Evolutionary conservation across 2,329 filamentous ascomycete species (phyloP).

Genomic region (Chaetomiaceae sp.): DNA sequence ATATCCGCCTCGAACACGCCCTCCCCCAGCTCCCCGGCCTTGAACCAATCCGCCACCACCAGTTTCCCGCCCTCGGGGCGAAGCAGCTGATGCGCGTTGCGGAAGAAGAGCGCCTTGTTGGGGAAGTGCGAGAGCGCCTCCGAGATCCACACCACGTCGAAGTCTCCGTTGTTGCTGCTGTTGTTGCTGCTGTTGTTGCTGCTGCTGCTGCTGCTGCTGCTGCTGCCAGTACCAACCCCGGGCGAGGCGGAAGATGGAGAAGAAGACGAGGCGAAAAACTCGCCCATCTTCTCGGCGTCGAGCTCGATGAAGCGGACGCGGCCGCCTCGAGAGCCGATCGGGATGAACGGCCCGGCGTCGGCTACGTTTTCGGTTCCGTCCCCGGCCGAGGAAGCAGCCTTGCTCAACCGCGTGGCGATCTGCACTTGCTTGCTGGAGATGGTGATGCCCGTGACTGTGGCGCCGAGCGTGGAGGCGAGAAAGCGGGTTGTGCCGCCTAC

Average conservation of each 20-base stretch:
- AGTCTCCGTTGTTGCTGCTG: too few species aligned
- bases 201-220: too few species aligned
- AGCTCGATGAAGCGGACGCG: constrained; percentile 53
- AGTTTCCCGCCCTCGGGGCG: constrained; percentile 44
- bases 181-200: too few species aligned
- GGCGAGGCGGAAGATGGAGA: neutral
- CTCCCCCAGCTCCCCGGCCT: constrained; percentile 43
- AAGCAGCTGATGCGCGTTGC: constrained; percentile 47
- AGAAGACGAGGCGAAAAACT: constrained; percentile 38
- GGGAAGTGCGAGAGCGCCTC: constrained; percentile 59
- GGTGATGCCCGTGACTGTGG: constrained; percentile 55
- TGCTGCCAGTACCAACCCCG: too few species aligned
- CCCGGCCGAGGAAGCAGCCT: constrained; percentile 3
- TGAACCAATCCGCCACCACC: constrained; percentile 60
- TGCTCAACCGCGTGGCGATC: constrained; percentile 50
- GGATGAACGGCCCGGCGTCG: constrained; percentile 29
- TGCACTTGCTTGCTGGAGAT: constrained; percentile 57
- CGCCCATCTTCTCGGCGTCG: constrained; percentile 57
- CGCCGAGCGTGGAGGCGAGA: constrained; percentile 48
- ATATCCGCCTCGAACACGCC: constrained; percentile 48
- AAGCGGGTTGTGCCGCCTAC: constrained; percentile 56
- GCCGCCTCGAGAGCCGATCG: constrained; percentile 37
- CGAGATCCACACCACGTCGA: constrained; percentile 59
- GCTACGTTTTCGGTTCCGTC: neutral
- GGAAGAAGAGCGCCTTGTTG: constrained; percentile 55